Evolutionary conservation across 139 green algal genomes (phyloP), one percentile per base, ranked within the genome.

Genomic region (Chlamydomonas eustigma): DNA sequence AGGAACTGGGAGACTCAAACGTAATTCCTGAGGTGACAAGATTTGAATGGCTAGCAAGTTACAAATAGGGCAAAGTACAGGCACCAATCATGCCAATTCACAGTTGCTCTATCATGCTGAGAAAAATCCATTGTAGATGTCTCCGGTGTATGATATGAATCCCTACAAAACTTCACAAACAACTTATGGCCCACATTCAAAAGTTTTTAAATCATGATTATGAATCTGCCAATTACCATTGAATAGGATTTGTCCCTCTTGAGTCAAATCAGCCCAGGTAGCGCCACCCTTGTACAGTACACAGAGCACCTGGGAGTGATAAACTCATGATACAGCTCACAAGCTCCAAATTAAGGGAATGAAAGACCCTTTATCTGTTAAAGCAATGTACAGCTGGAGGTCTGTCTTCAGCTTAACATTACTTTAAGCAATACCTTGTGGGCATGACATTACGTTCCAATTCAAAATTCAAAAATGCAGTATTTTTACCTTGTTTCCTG

Each of bases 1-100:
- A 97, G 37, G 92, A 89, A 31, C 83, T 91, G 2, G 92, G 92
- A 0, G 81, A 90, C 69, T 97, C 92, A 80, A 93, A 96, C 2
- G 34, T 71, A 39, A 86, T 34, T 50, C 72, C 81, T 88, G 86
- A 50, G n/a, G 30, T 52, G 36, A 24, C 6, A 35, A 32, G 39
- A 3, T 2, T 24, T 39, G 25, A 4, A 58, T 4, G 38, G 37
- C 3, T 64, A 33, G 25, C 6, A 52, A n/a, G 24, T n/a, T 12
- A 30, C 58, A 12, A 6, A n/a, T 34, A 28, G 12, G 8, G 12
- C 12, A 70, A 34, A 28, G 34, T 34, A 18, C 63, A 34, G 63
- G 22, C 63, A 70, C n/a, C n/a, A n/a, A n/a, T n/a, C n/a, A n/a
- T n/a, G n/a, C n/a, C n/a, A n/a, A 35, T 44, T 28, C n/a, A 18